These are phyloP conservation scores for Saccharomyces hybrid DNA, from an alignment of 1,139 yeast species.

Conservation along the genomic window DNA sequence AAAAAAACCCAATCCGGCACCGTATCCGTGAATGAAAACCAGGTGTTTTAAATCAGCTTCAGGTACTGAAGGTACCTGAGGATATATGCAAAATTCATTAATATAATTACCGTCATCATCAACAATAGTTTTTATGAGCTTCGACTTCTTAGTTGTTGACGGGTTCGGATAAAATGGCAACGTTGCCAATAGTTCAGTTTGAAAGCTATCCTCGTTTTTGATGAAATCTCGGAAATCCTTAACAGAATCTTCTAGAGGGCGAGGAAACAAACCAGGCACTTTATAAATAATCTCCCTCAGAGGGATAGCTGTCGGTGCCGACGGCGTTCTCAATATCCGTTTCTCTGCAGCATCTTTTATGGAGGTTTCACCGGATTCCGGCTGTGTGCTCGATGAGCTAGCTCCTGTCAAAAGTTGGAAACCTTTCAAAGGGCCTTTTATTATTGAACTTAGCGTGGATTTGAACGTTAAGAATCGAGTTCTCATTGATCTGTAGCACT, in stretches of 20 bases:
- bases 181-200: conserved; percentile 43
- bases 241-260: conserved; percentile 45
- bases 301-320: conserved; percentile 29
- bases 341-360: background rate
- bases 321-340: conserved; percentile 9
- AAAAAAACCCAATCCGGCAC: conserved; percentile 69
- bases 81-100: conserved; percentile 57
- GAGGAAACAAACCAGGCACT: conserved; percentile 48
- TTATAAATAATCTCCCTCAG: conserved; percentile 17
- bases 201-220: conserved; percentile 33
- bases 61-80: conserved; percentile 29
- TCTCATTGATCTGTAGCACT: no score
- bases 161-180: conserved; percentile 34
- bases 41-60: conserved; percentile 37
- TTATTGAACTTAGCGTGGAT: no score
- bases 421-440: no score
- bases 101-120: conserved; percentile 43
- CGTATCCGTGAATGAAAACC: conserved; percentile 68
- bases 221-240: conserved; percentile 38
- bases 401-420: no score
- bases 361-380: no score
- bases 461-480: no score
- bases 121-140: conserved; percentile 35
- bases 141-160: conserved; percentile 24
- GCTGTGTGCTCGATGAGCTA: no score